Evolutionary conservation across 768 basidiomycete species (phyloP).

Genomic region (Mrakia blollopis): DNA sequence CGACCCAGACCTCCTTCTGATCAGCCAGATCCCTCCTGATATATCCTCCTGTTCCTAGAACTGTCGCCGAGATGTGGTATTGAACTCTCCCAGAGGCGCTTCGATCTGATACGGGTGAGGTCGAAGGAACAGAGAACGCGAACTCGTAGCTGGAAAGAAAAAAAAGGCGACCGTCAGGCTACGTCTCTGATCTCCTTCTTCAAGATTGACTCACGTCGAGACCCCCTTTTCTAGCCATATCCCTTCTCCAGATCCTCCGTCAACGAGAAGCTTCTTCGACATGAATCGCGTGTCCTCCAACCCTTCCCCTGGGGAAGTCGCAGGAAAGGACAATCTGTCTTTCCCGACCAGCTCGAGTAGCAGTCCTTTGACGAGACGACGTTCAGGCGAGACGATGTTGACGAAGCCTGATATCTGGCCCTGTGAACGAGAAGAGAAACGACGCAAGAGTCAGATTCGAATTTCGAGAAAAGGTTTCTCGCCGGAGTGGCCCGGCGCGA

Average conservation of each 20-base stretch:
- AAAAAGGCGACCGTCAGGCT: too few species aligned
- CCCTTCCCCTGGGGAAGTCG: too few species aligned
- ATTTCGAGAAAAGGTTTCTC: background rate
- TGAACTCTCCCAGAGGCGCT: background rate
- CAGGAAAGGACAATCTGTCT: background rate
- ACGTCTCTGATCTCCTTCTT: too few species aligned
- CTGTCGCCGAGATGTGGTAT: background rate
- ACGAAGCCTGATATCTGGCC: background rate
- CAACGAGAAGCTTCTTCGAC: background rate
- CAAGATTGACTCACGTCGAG: background rate
- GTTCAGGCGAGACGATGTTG: background rate
- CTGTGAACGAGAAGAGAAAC: background rate
- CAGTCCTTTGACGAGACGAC: background rate
- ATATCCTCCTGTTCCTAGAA: background rate
- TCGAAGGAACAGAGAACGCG: background rate
- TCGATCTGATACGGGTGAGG: background rate
- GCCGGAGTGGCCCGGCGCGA: background rate
- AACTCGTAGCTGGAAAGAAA: background rate
- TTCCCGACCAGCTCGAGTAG: background rate
- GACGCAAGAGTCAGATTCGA: background rate
- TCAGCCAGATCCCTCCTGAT: background rate
- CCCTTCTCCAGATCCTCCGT: background rate
- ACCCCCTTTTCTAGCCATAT: conserved; percentile 4
- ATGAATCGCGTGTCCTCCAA: background rate
- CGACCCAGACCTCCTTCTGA: background rate